Conservation (phyloP, 2,329 filamentous ascomycete species). For the Hymenoscyphus albidus region DNA sequence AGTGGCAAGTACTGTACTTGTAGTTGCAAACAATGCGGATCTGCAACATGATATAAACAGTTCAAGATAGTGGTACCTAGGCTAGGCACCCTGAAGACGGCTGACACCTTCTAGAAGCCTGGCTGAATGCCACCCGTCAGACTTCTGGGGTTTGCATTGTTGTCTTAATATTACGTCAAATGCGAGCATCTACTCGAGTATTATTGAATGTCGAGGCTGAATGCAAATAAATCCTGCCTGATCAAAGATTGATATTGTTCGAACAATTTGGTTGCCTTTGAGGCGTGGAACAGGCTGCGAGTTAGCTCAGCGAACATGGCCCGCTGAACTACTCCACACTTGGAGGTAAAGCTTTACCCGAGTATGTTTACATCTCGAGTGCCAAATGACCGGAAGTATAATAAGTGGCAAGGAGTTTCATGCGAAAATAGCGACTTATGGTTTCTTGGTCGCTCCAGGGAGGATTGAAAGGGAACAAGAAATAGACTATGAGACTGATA, state of each 20-base stretch:
- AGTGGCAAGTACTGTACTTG: neutral
- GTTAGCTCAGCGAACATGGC: neutral
- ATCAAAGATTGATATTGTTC: neutral
- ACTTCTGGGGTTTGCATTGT: neutral
- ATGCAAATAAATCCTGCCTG: neutral
- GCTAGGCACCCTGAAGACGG: neutral
- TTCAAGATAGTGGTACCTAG: neutral
- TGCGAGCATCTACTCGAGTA: neutral
- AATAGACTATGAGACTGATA: neutral
- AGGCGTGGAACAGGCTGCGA: neutral
- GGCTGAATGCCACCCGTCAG: neutral
- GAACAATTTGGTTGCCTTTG: neutral
- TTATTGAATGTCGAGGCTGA: neutral
- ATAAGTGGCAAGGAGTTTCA: no score
- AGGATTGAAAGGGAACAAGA: neutral
- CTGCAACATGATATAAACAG: neutral
- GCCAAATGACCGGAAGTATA: no score
- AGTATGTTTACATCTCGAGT: no score
- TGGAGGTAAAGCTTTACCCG: neutral
- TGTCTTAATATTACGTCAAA: neutral
- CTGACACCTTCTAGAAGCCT: constrained; percentile 1
- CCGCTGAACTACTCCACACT: neutral
- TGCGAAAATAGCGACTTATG: no score
- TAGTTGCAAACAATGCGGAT: neutral
- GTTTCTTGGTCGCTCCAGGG: neutral